phyloP scores from a whole-genome alignment of 23 red algal species.

The Gracilariopsis chorda region DNA sequence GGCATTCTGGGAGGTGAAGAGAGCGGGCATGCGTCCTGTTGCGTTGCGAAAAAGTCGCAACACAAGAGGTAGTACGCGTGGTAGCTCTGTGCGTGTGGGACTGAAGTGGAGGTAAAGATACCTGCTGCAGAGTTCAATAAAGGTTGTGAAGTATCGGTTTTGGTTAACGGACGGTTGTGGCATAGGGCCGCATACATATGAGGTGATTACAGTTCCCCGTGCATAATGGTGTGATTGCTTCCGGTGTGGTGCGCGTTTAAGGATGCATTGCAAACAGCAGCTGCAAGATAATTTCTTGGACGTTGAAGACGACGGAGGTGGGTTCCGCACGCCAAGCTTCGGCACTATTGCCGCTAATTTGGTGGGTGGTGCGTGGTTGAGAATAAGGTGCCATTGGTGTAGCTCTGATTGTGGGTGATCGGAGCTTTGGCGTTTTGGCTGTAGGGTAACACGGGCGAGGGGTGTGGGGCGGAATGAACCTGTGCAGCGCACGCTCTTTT shows the following conservation, averaged over 20 bases:
- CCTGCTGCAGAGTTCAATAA: not conserved
- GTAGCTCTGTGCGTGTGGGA: not conserved
- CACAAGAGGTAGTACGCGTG: not conserved
- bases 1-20: not conserved
- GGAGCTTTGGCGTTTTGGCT: too few species aligned
- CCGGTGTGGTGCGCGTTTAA: not conserved
- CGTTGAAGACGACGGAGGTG: not conserved
- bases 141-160: not conserved
- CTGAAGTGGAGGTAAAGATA: not conserved
- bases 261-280: not conserved
- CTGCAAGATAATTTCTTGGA: not conserved
- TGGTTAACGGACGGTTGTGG: not conserved
- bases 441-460: too few species aligned
- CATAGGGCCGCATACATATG: not conserved
- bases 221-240: not conserved
- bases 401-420: too few species aligned
- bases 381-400: not conserved
- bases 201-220: not conserved
- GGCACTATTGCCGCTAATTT: not conserved
- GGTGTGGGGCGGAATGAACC: too few species aligned
- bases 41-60: not conserved
- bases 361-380: not conserved
- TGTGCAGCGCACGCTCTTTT: too few species aligned
- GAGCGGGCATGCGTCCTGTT: not conserved
- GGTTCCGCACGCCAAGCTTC: not conserved